A percentile compares a stretch with the other conserved stretches of the same genome.
These are phyloP conservation scores for Candida mattraensis DNA, from an alignment of 805 yeast genomes.

Conservation along the genomic window DNA sequence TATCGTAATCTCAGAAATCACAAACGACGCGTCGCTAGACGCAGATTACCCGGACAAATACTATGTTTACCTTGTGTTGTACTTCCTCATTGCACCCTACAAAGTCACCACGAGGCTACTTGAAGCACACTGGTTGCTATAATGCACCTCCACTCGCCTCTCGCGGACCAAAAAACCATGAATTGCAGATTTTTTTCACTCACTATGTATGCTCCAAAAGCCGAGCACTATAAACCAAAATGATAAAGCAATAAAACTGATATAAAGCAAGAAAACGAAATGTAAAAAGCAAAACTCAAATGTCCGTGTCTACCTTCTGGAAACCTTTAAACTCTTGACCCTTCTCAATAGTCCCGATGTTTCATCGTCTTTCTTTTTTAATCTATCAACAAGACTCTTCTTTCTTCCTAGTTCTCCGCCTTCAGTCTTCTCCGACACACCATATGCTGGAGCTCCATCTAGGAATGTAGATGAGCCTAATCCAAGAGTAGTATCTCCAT, in stretches of 20 bases:
- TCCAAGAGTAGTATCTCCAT: slow-evolving; percentile 85
- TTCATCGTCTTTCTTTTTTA: slow-evolving; percentile 36
- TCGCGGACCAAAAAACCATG: too few species aligned
- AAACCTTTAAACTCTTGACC: slow-evolving; percentile 86
- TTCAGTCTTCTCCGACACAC: slow-evolving; percentile 40
- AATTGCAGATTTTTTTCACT: background rate
- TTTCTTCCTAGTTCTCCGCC: slow-evolving; percentile 66
- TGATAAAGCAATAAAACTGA: slow-evolving; percentile 3
- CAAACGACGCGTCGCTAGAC: too few species aligned
- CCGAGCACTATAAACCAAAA: background rate
- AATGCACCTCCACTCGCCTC: too few species aligned
- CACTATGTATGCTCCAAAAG: background rate
- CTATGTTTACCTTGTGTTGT: too few species aligned
- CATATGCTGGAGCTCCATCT: slow-evolving; percentile 91
- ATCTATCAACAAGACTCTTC: slow-evolving; percentile 75
- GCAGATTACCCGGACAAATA: too few species aligned
- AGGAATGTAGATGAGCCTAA: slow-evolving; percentile 89
- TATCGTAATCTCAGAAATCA: too few species aligned
- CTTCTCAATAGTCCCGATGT: slow-evolving; percentile 67
- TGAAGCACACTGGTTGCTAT: too few species aligned
- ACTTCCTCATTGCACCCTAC: too few species aligned
- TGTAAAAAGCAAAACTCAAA: slow-evolving; percentile 2
- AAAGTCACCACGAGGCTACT: too few species aligned
- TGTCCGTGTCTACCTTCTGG: slow-evolving; percentile 23
- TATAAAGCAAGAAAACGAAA: background rate